Percentiles rank a stretch among this genome's conserved stretches.
These are phyloP conservation scores for Bathelium albidoporum DNA, from an alignment of 495 filamentous ascomycete genomes.

Conservation along the genomic window DNA sequence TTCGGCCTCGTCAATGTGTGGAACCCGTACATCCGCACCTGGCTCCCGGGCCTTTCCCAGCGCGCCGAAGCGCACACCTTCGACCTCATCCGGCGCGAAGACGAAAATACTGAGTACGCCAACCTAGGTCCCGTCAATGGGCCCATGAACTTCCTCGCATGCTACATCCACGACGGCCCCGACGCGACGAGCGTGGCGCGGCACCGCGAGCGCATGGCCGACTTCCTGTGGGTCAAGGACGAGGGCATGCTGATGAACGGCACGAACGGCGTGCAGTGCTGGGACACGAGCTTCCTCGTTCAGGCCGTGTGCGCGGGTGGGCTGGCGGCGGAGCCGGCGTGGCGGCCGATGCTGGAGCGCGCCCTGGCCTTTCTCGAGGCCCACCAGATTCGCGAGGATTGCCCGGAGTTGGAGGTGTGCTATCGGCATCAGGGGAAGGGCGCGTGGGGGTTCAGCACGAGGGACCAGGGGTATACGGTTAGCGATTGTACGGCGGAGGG, in stretches of 20 bases:
- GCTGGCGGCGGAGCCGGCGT: slow-evolving; percentile 64
- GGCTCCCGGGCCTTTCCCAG: slow-evolving; percentile 37
- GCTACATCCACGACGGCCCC: slow-evolving; percentile 75
- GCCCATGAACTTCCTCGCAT: slow-evolving; percentile 75
- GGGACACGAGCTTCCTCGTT: slow-evolving; percentile 88
- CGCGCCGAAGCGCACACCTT: slow-evolving; percentile 66
- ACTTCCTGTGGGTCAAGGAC: slow-evolving; percentile 83
- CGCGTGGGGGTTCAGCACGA: slow-evolving; percentile 90
- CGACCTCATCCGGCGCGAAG: slow-evolving; percentile 75
- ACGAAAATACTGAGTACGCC: slow-evolving; percentile 78
- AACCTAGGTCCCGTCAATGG: slow-evolving; percentile 82
- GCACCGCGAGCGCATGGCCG: slow-evolving; percentile 69
- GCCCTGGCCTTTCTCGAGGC: slow-evolving; percentile 80
- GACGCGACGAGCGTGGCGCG: slow-evolving; percentile 62
- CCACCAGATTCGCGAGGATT: slow-evolving; percentile 84
- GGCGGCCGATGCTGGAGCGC: slow-evolving; percentile 72
- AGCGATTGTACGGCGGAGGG: slow-evolving; percentile 90
- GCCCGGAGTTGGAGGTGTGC: slow-evolving; percentile 63
- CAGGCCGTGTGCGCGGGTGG: slow-evolving; percentile 72
- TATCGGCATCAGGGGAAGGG: slow-evolving; percentile 91
- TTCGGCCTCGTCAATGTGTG: slow-evolving; percentile 66
- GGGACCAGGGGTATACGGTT: slow-evolving; percentile 86
- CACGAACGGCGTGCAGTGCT: slow-evolving; percentile 91
- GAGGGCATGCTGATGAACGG: slow-evolving; percentile 94
- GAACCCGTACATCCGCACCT: slow-evolving; percentile 59